These are phyloP conservation scores for Adansonia gregorii DNA, from an alignment of 441 rosid genomes.

Conservation along the genomic window DNA sequence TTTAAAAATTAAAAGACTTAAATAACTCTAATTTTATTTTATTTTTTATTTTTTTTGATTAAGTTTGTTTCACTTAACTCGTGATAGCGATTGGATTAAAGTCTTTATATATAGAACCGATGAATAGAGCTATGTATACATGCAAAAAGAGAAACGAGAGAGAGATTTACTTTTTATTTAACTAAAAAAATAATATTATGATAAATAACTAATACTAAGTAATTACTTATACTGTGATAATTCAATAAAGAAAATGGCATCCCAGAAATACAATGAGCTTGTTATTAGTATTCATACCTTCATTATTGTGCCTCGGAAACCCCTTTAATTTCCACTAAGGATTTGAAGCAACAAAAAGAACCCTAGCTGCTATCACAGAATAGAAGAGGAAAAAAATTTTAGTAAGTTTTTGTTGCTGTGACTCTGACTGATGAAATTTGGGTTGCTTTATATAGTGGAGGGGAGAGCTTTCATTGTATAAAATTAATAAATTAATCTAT, in stretches of 20 bases:
- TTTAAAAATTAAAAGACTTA: no score
- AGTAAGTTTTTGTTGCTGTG: conserved; percentile 20
- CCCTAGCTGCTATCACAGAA: background rate
- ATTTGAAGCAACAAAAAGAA: background rate
- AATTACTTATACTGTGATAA: background rate
- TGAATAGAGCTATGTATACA: no score
- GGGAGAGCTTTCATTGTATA: background rate
- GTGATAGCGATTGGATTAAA: no score
- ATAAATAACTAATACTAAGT: background rate
- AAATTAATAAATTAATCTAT: conserved; percentile 16
- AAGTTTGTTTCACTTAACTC: no score
- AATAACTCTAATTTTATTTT: no score
- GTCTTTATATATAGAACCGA: no score
- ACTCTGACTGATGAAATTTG: conserved; percentile 9
- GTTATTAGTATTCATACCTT: background rate
- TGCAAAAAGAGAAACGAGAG: no score
- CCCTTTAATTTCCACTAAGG: background rate
- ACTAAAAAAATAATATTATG: background rate
- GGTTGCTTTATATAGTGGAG: conserved; percentile 32
- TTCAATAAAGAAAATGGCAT: background rate
- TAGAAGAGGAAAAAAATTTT: background rate
- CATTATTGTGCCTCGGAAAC: background rate
- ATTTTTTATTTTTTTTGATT: no score
- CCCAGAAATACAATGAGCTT: background rate
- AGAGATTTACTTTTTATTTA: background rate